phyloP scores from a whole-genome alignment of 371 early-diverging fungal genomes.

The Mucor indicus region DNA sequence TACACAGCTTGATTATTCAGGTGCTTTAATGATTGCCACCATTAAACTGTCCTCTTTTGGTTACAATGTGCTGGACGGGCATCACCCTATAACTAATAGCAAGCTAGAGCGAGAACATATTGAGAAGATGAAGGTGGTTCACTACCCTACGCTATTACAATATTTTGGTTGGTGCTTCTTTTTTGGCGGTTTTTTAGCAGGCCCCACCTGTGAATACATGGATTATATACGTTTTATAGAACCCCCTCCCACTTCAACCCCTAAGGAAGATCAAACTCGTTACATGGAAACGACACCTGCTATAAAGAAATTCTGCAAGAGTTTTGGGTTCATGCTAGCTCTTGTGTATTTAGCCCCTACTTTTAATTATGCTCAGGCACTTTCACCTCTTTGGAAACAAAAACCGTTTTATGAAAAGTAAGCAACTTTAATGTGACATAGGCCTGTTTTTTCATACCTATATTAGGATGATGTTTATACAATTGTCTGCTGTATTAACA shows the following conservation, averaged over 20 bases:
- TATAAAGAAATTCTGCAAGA: slow-evolving; percentile 24
- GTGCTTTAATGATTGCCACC: slow-evolving; percentile 87
- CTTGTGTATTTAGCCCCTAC: slow-evolving; percentile 36
- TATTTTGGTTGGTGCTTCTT: slow-evolving; percentile 88
- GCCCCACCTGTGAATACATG: slow-evolving; percentile 82
- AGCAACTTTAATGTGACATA: background rate
- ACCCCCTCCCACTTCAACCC: slow-evolving; percentile 16
- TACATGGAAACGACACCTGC: slow-evolving; percentile 14
- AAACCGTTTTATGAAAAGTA: slow-evolving; percentile 29
- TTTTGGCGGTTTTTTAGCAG: slow-evolving; percentile 82
- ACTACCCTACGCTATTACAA: slow-evolving; percentile 72
- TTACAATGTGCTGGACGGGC: slow-evolving; percentile 57
- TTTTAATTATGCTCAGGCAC: slow-evolving; percentile 32
- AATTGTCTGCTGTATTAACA: slow-evolving; percentile 60
- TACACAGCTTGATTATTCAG: slow-evolving; percentile 77
- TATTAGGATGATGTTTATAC: slow-evolving; percentile 51
- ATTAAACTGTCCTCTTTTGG: slow-evolving; percentile 89
- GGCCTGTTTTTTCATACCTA: too few species aligned
- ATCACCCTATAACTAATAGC: slow-evolving; percentile 6
- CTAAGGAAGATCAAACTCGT: background rate
- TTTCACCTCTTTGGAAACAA: slow-evolving; percentile 21
- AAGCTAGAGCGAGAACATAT: slow-evolving; percentile 48
- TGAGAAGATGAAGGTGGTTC: slow-evolving; percentile 51
- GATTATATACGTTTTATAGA: slow-evolving; percentile 63
- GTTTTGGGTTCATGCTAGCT: slow-evolving; percentile 31